Conservation (phyloP, 139 green algal species). For the Coelastrella sp. region DNA sequence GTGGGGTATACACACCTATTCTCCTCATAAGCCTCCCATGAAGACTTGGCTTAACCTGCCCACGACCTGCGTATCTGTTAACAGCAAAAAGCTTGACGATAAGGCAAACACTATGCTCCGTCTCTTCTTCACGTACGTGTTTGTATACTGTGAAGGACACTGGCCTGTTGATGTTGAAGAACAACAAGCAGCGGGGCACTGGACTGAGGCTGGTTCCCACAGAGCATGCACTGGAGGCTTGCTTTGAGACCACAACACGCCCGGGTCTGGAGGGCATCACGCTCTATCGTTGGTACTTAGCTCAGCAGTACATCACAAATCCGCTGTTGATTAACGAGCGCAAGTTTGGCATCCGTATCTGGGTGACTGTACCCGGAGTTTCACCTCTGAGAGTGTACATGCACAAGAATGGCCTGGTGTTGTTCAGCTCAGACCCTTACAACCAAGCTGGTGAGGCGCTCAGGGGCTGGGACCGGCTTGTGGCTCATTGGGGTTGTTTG, state of each 20-base stretch:
- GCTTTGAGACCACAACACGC: conserved; percentile 65
- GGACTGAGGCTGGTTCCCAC: conserved; percentile 65
- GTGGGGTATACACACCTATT: too few relatives aligned
- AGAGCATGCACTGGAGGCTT: conserved; percentile 55
- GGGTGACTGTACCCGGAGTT: conserved; percentile 66
- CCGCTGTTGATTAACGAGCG: conserved; percentile 51
- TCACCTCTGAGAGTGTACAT: conserved; percentile 64
- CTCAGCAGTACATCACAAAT: conserved; percentile 60
- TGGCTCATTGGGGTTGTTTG: too few relatives aligned
- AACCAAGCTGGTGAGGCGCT: neutral
- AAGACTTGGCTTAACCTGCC: too few relatives aligned
- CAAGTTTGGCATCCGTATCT: conserved; percentile 77
- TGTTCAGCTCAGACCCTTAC: conserved; percentile 57
- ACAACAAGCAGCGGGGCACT: conserved; percentile 70
- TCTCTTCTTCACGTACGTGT: too few relatives aligned
- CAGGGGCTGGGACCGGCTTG: neutral
- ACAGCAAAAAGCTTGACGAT: too few relatives aligned
- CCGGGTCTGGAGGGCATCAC: conserved; percentile 64
- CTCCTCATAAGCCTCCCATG: too few relatives aligned
- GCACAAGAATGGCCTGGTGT: conserved; percentile 62
- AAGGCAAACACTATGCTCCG: neutral
- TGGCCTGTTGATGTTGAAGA: conserved; percentile 76
- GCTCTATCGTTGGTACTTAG: conserved; percentile 69
- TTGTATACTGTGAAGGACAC: conserved; percentile 9
- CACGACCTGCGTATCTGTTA: too few relatives aligned